Evolutionary conservation across 768 basidiomycete species (phyloP).

Genomic region (Fibroporia radiculosa): DNA sequence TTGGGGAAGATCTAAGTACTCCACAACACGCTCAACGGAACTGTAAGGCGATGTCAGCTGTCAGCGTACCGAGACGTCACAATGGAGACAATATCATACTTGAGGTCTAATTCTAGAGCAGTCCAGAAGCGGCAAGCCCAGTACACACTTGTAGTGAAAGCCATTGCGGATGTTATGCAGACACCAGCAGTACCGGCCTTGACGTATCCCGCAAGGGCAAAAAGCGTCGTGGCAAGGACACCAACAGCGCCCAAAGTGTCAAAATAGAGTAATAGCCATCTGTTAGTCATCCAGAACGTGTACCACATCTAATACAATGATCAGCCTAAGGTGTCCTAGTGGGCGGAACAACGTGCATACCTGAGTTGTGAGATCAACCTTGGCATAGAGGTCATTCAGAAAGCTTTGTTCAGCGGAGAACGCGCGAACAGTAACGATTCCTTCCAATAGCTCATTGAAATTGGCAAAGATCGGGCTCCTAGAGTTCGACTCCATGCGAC

Average conservation of each 20-base stretch:
- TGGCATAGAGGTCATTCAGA: conserved; percentile 62
- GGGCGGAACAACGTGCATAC: conserved; percentile 24
- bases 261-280: conserved; percentile 81
- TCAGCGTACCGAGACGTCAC: conserved; percentile 3
- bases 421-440: conserved; percentile 88
- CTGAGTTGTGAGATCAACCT: conserved; percentile 75
- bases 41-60: conserved; percentile 26
- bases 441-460: conserved; percentile 77
- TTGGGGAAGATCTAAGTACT: conserved; percentile 86
- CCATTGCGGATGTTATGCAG: conserved; percentile 71
- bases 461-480: conserved; percentile 80
- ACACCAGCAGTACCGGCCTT: conserved; percentile 58
- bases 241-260: conserved; percentile 69
- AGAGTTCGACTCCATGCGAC: conserved; percentile 87
- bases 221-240: conserved; percentile 68
- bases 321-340: not conserved
- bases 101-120: conserved; percentile 66
- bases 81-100: conserved; percentile 36
- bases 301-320: conserved; percentile 63
- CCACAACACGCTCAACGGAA: conserved; percentile 85
- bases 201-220: conserved; percentile 59
- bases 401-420: conserved; percentile 80
- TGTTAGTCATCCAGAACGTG: conserved; percentile 83
- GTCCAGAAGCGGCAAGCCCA: conserved; percentile 45
- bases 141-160: conserved; percentile 45